These are phyloP conservation scores for Aspergillus nomiae DNA, from an alignment of 2,329 filamentous ascomycete species.

Conservation along the genomic window DNA sequence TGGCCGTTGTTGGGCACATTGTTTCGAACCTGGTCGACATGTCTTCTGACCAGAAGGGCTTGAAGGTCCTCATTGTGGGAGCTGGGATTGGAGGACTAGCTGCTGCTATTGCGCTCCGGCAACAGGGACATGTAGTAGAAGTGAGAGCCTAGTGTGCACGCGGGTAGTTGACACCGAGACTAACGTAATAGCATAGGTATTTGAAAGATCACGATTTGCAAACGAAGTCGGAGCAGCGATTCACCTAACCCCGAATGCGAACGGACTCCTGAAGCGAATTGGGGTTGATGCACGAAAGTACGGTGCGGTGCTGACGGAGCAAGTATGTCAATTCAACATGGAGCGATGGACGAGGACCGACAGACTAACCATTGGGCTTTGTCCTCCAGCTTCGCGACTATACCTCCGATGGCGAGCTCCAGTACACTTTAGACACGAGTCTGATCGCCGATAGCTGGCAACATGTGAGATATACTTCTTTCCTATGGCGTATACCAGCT, in stretches of 20 bases:
- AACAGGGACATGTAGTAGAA: slow-evolving; percentile 53
- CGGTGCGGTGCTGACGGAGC: slow-evolving; percentile 41
- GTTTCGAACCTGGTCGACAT: not conserved
- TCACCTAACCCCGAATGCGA: slow-evolving; percentile 64
- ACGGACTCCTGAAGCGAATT: slow-evolving; percentile 55
- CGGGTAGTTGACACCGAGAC: not conserved
- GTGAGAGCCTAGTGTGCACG: slow-evolving; percentile 9
- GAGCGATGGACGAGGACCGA: not conserved
- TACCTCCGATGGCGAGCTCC: slow-evolving; percentile 37
- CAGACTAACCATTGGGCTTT: not conserved
- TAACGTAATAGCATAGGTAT: slow-evolving; percentile 42
- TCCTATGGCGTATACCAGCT: not conserved
- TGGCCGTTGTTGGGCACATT: not conserved
- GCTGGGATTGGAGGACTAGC: slow-evolving; percentile 38
- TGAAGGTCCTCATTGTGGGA: slow-evolving; percentile 36
- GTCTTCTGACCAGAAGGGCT: slow-evolving; percentile 12
- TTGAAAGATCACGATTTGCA: slow-evolving; percentile 59
- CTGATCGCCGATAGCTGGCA: slow-evolving; percentile 28
- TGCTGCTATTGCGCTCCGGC: slow-evolving; percentile 52
- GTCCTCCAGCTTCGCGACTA: slow-evolving; percentile 38
- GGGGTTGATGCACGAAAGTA: slow-evolving; percentile 45
- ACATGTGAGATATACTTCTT: slow-evolving; percentile 24
- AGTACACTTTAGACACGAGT: slow-evolving; percentile 27
- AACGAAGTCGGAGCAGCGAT: slow-evolving; percentile 63
- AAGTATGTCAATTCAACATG: slow-evolving; percentile 16